A percentile compares a stretch with the other conserved stretches of the same genome.
Evolutionary conservation across 2,329 filamentous ascomycete species (phyloP).

Genomic region (Alternaria metachromatica): DNA sequence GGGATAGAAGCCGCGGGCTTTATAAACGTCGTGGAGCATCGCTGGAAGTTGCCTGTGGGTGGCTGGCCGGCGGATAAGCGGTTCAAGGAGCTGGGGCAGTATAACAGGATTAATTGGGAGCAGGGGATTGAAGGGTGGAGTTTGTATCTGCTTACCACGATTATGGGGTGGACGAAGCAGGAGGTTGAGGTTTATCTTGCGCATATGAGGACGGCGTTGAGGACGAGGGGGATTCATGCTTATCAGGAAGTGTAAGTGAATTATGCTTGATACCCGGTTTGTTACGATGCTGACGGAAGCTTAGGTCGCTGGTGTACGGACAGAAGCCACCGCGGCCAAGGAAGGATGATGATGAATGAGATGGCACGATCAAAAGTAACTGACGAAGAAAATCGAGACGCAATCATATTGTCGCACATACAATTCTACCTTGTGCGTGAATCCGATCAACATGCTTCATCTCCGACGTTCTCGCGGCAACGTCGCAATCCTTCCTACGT

Average conservation of each 20-base stretch:
- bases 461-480: neutral
- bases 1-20: conserved; percentile 62
- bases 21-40: conserved; percentile 56
- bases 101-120: conserved; percentile 34
- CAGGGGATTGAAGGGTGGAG: conserved; percentile 39
- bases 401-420: neutral
- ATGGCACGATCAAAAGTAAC: neutral
- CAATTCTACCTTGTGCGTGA: neutral
- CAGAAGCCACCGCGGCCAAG: conserved; percentile 17
- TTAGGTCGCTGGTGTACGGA: conserved; percentile 25
- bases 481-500: neutral
- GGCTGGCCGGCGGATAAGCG: conserved; percentile 45
- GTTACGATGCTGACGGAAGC: neutral
- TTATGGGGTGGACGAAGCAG: conserved; percentile 49
- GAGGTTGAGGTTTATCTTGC: conserved; percentile 54
- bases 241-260: conserved; percentile 34
- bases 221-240: conserved; percentile 35
- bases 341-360: conserved; percentile 8
- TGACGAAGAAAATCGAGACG: neutral
- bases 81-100: conserved; percentile 59
- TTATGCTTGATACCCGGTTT: neutral
- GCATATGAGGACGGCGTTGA: conserved; percentile 33
- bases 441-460: neutral
- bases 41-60: conserved; percentile 46
- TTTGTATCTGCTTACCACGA: conserved; percentile 27